Percentiles rank a stretch among this genome's conserved stretches.
Conservation (phyloP, 73 alveolate species). For the Paramecium sexaurelia region DNA sequence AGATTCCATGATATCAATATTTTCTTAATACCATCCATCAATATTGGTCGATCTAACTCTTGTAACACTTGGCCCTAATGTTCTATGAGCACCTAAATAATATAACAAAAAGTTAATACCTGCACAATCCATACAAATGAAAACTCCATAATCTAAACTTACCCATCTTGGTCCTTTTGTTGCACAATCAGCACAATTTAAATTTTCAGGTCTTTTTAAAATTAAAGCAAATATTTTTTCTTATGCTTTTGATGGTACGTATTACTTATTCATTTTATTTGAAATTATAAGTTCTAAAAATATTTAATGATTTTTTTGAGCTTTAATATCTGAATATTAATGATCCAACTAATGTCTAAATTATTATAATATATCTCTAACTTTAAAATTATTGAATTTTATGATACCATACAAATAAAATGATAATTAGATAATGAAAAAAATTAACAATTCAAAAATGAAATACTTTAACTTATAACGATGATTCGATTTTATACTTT, state of each 20-base stretch:
- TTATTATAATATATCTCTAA: not conserved
- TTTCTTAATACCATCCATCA: conserved; percentile 83
- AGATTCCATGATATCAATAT: conserved; percentile 75
- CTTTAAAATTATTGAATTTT: too few species aligned
- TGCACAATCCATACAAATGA: conserved; percentile 85
- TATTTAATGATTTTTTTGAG: not conserved
- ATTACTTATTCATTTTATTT: conserved; percentile 15
- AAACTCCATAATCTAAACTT: conserved; percentile 81
- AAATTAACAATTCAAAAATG: too few species aligned
- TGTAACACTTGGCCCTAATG: conserved; percentile 81
- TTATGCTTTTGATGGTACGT: conserved; percentile 42
- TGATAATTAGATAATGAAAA: too few species aligned
- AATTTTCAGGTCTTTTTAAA: conserved; percentile 79
- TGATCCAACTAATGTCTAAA: not conserved
- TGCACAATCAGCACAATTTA: conserved; percentile 82
- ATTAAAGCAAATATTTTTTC: conserved; percentile 60
- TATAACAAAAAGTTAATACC: not conserved
- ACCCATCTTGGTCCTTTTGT: conserved; percentile 86
- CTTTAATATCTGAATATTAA: not conserved
- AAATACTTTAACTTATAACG: too few species aligned
- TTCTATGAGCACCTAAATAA: conserved; percentile 79
- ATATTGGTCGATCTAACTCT: conserved; percentile 82
- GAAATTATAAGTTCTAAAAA: not conserved
- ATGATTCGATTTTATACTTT: too few species aligned
- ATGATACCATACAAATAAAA: too few species aligned